Evolutionary conservation across 257 asterid genomes (phyloP), one percentile per base, ranked within the genome.

Genomic region (Solanum sejunctum): DNA sequence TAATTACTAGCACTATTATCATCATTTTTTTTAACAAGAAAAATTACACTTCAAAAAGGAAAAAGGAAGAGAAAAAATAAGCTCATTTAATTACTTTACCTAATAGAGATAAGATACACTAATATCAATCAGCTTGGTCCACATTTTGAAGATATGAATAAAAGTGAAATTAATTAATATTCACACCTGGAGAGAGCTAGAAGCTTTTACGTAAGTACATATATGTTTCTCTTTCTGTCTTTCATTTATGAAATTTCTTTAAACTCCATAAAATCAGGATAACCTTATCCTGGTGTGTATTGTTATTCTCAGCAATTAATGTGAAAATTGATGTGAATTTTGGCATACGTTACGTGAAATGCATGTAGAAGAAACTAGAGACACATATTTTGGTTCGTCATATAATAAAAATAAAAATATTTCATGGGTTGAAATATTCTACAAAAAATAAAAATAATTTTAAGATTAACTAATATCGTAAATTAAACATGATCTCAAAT

Each of bases 401-500:
- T 0, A 10, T 60, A n/a, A 10, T 7, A 4, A 10, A 60, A 60
- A 13, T 10, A 10, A n/a, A 1, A 60, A 60, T 60, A 60, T 56
- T 18, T 56, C 23, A 55, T 16, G 10, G 7, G 4, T 55, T 7
- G 4, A 0, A 16, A 55, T 55, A 1, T 58, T 58, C 4, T 8
- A 58, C 1, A 6, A 58, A 7, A 60, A 0, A 21, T 60, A 21
- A 60, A 60, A n/a, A 60, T 60, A 60, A 58, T 60, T 60, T 21
- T 0, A 1, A 21, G 0, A 60, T 21, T 60, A 60, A 10, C 0
- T 3, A 60, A 60, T 60, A 60, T 2, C 15, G 1, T 3, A n/a
- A n/a, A 60, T 10, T 0, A 58, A n/a, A n/a, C 0, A 58, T 58
- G 32, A 58, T n/a, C 0, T 0, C 3, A 58, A 9, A 10, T 57